A percentile compares a stretch with the other conserved stretches of the same genome.
These are phyloP conservation scores for Acanthamoeba culbertsoni DNA, from an alignment of 208 protist genomes.

Conservation along the genomic window DNA sequence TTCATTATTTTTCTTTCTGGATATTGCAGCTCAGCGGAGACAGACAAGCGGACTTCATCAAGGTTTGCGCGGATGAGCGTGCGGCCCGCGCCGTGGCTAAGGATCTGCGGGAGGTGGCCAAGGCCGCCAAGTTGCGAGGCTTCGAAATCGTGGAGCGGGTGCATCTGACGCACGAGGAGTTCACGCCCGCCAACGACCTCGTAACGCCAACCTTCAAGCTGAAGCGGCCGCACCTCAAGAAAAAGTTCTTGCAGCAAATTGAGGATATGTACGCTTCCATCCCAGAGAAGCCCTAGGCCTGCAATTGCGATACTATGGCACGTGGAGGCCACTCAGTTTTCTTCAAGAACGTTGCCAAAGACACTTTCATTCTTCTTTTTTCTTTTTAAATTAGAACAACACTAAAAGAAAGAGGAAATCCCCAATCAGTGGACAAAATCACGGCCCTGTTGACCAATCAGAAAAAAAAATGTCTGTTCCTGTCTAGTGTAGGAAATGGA, in stretches of 20 bases:
- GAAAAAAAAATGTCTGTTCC: too few relatives aligned
- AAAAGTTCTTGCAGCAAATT: not conserved
- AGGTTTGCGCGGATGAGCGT: not conserved
- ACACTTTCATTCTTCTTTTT: not conserved
- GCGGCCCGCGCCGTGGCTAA: not conserved
- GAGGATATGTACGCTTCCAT: not conserved
- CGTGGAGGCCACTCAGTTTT: too few relatives aligned
- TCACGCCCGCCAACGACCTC: slow-evolving; percentile 80
- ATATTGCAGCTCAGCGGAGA: not conserved
- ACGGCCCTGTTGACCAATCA: too few relatives aligned
- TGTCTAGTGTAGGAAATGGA: too few relatives aligned
- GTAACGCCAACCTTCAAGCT: slow-evolving; percentile 90
- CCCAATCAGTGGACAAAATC: too few relatives aligned
- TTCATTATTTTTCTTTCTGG: not conserved
- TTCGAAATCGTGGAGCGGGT: slow-evolving; percentile 18
- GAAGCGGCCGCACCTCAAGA: slow-evolving; percentile 72
- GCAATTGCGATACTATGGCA: too few relatives aligned
- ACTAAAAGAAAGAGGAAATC: too few relatives aligned
- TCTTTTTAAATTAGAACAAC: not conserved
- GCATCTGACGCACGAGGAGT: slow-evolving; percentile 61
- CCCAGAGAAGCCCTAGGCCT: not conserved
- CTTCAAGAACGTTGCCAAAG: too few relatives aligned
- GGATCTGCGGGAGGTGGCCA: slow-evolving; percentile 14
- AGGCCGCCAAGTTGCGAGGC: not conserved
- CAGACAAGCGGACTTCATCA: not conserved